A percentile compares a stretch with the other conserved stretches of the same genome.
phyloP scores from a whole-genome alignment of 2,329 filamentous ascomycete species.

The Phialophora tarda region DNA sequence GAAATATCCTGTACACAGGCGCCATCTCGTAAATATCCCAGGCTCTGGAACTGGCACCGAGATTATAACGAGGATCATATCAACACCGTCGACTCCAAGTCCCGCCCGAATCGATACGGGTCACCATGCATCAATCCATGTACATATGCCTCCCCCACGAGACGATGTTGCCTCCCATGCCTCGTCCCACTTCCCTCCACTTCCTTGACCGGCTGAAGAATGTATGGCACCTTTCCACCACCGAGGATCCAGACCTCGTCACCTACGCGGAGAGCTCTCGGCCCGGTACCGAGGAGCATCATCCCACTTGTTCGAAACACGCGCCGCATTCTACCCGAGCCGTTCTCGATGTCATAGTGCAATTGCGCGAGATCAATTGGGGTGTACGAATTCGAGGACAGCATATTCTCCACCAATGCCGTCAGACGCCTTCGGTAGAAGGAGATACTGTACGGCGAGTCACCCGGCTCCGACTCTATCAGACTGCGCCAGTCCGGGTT shows the following conservation, averaged over 20 bases:
- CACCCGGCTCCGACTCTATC: conserved; percentile 8
- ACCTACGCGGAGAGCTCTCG: conserved; percentile 15
- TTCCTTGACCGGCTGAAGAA: conserved; percentile 14
- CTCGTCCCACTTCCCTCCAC: background rate
- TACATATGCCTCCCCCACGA: conserved; percentile 27
- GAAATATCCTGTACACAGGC: background rate
- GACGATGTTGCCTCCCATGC: conserved; percentile 3
- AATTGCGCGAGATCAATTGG: conserved; percentile 19
- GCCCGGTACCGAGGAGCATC: conserved; percentile 19
- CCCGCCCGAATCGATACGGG: conserved; percentile 12
- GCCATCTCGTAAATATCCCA: background rate
- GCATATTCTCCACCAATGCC: conserved; percentile 21
- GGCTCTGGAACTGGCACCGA: background rate
- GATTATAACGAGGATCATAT: conserved; percentile 1
- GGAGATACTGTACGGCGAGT: conserved; percentile 19
- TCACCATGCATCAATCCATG: conserved; percentile 25
- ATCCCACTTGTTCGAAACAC: conserved; percentile 19
- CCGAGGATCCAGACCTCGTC: conserved; percentile 23
- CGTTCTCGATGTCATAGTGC: conserved; percentile 20
- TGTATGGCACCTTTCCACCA: conserved; percentile 24
- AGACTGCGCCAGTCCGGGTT: conserved; percentile 21
- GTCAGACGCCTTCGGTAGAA: conserved; percentile 19
- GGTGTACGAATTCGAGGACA: conserved; percentile 17
- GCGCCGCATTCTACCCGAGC: conserved; percentile 12
- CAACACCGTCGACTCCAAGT: conserved; percentile 18